These are phyloP conservation scores for Narthecium ossifragum DNA, from an alignment of 106 monocot species.

Conservation along the genomic window DNA sequence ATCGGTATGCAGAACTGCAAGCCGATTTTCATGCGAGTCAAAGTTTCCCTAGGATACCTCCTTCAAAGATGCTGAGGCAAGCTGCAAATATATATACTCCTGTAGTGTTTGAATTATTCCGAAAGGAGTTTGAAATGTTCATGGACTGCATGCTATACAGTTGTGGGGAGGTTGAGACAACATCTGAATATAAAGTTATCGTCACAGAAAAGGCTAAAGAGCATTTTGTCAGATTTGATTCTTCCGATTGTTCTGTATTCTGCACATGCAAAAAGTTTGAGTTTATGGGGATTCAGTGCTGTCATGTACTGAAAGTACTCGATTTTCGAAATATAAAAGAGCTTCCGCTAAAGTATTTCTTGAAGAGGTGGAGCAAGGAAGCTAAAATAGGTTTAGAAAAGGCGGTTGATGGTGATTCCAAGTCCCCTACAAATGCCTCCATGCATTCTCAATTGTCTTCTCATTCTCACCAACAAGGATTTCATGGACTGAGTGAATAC, in stretches of 20 bases:
- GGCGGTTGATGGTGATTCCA: constrained; percentile 13
- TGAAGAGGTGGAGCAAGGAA: constrained; percentile 45
- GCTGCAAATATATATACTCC: constrained; percentile 40
- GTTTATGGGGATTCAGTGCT: constrained; percentile 34
- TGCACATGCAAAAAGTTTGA: constrained; percentile 42
- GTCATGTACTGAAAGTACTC: constrained; percentile 39
- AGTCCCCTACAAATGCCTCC: constrained; percentile 5
- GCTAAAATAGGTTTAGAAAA: constrained; percentile 16
- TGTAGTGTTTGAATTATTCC: constrained; percentile 34
- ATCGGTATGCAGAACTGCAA: constrained; percentile 40
- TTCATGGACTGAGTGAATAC: constrained; percentile 10
- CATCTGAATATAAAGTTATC: constrained; percentile 25
- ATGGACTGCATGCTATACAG: constrained; percentile 36
- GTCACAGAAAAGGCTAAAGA: constrained; percentile 29
- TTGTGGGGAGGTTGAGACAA: constrained; percentile 34
- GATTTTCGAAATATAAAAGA: constrained; percentile 45
- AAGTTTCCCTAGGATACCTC: constrained; percentile 37
- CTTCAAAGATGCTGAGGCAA: constrained; percentile 40
- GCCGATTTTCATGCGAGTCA: constrained; percentile 49
- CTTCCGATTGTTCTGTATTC: constrained; percentile 23
- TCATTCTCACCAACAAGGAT: constrained; percentile 12
- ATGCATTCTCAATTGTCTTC: constrained; percentile 6
- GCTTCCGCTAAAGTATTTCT: constrained; percentile 26
- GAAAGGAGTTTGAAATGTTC: constrained; percentile 39
- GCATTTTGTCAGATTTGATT: constrained; percentile 31